phyloP scores from a whole-genome alignment of 2,329 filamentous ascomycete species.

The Harringtonia lauricola region DNA sequence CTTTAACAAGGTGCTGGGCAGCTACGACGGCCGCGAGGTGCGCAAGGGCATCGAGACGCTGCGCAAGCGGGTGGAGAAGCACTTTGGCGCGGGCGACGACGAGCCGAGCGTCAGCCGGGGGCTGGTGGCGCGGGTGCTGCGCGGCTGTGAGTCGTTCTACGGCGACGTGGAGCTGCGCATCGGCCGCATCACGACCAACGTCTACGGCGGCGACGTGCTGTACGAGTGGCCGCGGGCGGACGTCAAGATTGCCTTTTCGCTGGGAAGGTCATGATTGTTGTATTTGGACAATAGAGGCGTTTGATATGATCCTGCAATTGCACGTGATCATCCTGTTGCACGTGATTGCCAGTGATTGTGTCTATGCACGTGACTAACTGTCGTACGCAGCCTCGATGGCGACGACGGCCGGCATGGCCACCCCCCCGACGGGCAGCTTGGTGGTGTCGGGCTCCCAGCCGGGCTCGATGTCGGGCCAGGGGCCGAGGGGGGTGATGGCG shows the following conservation, averaged over 20 bases:
- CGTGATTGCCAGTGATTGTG: too few species aligned
- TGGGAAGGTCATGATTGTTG: too few species aligned
- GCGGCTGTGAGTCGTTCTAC: constrained; percentile 53
- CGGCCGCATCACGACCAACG: constrained; percentile 46
- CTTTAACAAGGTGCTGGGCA: constrained; percentile 76
- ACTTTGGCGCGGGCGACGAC: constrained; percentile 85
- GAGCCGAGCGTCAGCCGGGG: constrained; percentile 45
- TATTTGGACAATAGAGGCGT: too few species aligned
- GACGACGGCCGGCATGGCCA: constrained; percentile 29
- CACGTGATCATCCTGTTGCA: too few species aligned
- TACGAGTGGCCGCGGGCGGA: constrained; percentile 57
- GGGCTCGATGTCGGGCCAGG: constrained; percentile 45
- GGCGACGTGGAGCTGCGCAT: constrained; percentile 50
- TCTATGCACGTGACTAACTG: too few species aligned
- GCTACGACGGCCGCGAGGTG: constrained; percentile 75
- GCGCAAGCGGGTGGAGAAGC: constrained; percentile 89
- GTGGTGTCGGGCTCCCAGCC: constrained; percentile 36
- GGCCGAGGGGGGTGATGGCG: constrained; percentile 51
- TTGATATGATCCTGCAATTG: too few species aligned
- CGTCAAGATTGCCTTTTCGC: constrained; percentile 45
- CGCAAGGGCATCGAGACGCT: constrained; percentile 82
- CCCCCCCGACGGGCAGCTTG: constrained; percentile 33
- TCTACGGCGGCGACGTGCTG: constrained; percentile 53
- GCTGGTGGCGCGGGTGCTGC: constrained; percentile 45
- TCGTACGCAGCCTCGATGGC: constrained; percentile 22